Evolutionary conservation across 345 rosid genomes (phyloP).

Genomic region (Viola odorata): DNA sequence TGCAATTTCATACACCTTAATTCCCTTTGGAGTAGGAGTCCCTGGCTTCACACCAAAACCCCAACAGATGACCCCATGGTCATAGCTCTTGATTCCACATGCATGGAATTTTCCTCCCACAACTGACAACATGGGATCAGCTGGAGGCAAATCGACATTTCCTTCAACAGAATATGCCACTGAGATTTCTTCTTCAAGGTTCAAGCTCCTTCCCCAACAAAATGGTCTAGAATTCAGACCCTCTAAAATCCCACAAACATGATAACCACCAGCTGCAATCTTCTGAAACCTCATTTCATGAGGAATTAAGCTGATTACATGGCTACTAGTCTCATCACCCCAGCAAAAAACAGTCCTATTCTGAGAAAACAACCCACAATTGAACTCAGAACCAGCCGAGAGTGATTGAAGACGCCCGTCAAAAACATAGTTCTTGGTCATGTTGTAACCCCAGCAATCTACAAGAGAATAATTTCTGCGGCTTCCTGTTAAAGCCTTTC

Average conservation of each 20-base stretch:
- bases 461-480: slow-evolving; percentile 41
- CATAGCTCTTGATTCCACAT: slow-evolving; percentile 81
- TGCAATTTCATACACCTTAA: slow-evolving; percentile 58
- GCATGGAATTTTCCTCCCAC: slow-evolving; percentile 96
- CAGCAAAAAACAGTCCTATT: slow-evolving; percentile 78
- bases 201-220: slow-evolving; percentile 95
- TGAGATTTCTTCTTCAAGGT: slow-evolving; percentile 70
- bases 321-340: slow-evolving; percentile 94
- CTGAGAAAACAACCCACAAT: slow-evolving; percentile 69
- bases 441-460: slow-evolving; percentile 99
- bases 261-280: slow-evolving; percentile 95
- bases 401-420: slow-evolving; percentile 68
- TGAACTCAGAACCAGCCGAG: slow-evolving; percentile 92
- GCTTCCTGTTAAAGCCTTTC: slow-evolving; percentile 59
- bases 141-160: slow-evolving; percentile 71
- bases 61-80: slow-evolving; percentile 76
- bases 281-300: slow-evolving; percentile 59
- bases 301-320: slow-evolving; percentile 69
- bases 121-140: slow-evolving; percentile 54
- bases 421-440: slow-evolving; percentile 75
- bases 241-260: slow-evolving; percentile 83
- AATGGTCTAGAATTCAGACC: slow-evolving; percentile 47
- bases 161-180: slow-evolving; percentile 37
- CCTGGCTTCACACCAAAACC: slow-evolving; percentile 65
- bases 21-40: slow-evolving; percentile 54